Evolutionary conservation across 2,329 filamentous ascomycete species (phyloP).

Genomic region (Cercospora zeae-maydis): DNA sequence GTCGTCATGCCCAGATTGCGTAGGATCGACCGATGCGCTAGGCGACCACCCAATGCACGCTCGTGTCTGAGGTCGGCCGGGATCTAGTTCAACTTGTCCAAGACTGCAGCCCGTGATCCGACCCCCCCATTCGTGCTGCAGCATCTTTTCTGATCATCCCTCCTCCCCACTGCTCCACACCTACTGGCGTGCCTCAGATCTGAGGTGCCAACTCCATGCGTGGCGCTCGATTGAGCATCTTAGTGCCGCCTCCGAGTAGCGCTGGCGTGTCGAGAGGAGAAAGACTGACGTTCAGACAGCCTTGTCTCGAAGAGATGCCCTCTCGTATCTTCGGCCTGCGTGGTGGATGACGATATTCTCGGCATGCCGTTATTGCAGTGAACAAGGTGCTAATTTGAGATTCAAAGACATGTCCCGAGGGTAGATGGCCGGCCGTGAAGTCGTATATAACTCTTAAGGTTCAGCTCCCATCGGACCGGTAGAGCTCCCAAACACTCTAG

Average conservation of each 20-base stretch:
- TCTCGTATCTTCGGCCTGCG: conserved; percentile 15
- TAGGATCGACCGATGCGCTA: conserved; percentile 19
- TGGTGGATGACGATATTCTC: conserved; percentile 15
- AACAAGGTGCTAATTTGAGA: conserved; percentile 23
- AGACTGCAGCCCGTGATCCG: conserved; percentile 6
- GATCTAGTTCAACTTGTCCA: conserved; percentile 15
- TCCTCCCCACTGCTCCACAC: neutral
- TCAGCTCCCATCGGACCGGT: conserved; percentile 22
- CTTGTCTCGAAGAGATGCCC: conserved; percentile 5
- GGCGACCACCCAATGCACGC: conserved; percentile 1
- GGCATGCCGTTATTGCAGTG: conserved; percentile 19
- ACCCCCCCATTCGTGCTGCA: conserved; percentile 3
- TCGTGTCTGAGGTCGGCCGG: conserved; percentile 13
- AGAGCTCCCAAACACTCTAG: conserved; percentile 16
- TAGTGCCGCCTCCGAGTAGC: conserved; percentile 1
- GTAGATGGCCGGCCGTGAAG: conserved; percentile 2
- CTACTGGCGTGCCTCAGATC: neutral
- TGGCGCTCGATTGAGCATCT: conserved; percentile 13
- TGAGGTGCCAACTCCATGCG: conserved; percentile 7
- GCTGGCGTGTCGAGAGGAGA: conserved; percentile 10
- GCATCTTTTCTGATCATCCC: neutral
- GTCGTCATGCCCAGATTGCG: conserved; percentile 20
- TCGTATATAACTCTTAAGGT: conserved; percentile 22
- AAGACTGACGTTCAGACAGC: conserved; percentile 16
- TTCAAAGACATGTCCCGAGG: conserved; percentile 19